Base-by-base conservation (phyloP, 83 land plant genomes). In the Diphasiastrum complanatum region DNA sequence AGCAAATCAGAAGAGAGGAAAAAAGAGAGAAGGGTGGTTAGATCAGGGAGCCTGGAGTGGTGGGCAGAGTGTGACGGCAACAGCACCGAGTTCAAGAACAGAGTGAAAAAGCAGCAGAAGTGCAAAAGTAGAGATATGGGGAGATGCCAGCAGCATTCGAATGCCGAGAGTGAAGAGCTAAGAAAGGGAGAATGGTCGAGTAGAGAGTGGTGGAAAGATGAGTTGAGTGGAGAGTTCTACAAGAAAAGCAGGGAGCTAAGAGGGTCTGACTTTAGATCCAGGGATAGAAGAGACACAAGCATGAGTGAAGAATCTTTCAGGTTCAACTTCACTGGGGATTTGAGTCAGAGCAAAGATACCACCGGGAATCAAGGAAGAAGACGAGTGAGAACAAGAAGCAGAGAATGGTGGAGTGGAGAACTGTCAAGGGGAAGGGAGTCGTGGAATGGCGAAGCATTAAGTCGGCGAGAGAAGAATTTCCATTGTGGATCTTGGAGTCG, bases 41-140 rank as follows among this genome's bases (percentile, higher is more conserved):
- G 72, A 22, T 69, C 67, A 2, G 68, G 51, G 8, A 64, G 78
- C 69, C 60, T 78, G 8, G 87, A 85, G 2, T 89, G 96, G 91
- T 76, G 91, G 82, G 73, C 71, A 5, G 65, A 78, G 33, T 37
- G 76, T 56, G 91, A 75, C 14, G 84, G 77, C 1, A 72, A 77
- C 35, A 75, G 81, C 74, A 80, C 71, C 54, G 85, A 70, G 52
- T 23, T 3, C 33, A 43, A 53, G 66, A 81, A 81, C 75, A 76
- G 76, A 65, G 61, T 61, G 46, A 84, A 70, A 61, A 31, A 36
- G 35, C 54, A 56, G 36, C 22, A 22, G 18, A 68, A 73, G 36
- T 60, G 34, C 16, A 54, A 33, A 14, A 54, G 58, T 14, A 54
- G 36, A 54, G 25, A 28, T 14, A 18, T 6, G 51, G 23, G 18